Percentiles rank a stretch among this genome's conserved stretches.
These are phyloP conservation scores for Magnolia kwangsiensis DNA, from an alignment of 164 flowering plant genomes.

Conservation along the genomic window DNA sequence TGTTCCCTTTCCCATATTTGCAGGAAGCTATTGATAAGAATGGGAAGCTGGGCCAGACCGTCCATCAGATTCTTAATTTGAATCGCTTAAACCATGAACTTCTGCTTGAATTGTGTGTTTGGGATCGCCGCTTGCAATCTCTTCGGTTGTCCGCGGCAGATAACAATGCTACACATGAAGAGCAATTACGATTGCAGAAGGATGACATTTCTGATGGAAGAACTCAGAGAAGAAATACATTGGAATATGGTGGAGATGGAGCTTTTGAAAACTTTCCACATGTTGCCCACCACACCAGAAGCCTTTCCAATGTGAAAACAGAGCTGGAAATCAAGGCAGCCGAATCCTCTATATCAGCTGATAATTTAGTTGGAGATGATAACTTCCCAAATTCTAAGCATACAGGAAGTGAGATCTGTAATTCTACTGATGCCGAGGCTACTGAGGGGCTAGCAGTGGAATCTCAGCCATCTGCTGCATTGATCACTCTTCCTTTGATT, in stretches of 20 bases:
- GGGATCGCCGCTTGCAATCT: slow-evolving; percentile 70
- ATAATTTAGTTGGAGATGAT: slow-evolving; percentile 10
- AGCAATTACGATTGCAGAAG: slow-evolving; percentile 10
- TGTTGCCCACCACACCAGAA: slow-evolving; percentile 7
- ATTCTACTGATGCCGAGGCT: slow-evolving; percentile 9
- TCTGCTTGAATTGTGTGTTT: slow-evolving; percentile 60
- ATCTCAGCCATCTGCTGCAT: not conserved
- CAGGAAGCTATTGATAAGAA: slow-evolving; percentile 30
- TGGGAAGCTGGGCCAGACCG: slow-evolving; percentile 29
- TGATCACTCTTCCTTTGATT: slow-evolving; percentile 11
- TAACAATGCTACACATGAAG: slow-evolving; percentile 18
- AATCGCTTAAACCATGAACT: slow-evolving; percentile 67
- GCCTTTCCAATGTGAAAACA: slow-evolving; percentile 1
- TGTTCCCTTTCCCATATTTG: slow-evolving; percentile 19
- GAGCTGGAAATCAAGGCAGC: slow-evolving; percentile 22
- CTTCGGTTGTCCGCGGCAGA: slow-evolving; percentile 28
- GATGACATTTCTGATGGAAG: slow-evolving; percentile 15
- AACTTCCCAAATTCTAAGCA: not conserved
- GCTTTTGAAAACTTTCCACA: slow-evolving; percentile 5
- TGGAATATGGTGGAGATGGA: slow-evolving; percentile 5
- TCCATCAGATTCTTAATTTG: slow-evolving; percentile 48
- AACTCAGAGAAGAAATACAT: not conserved
- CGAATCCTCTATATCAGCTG: slow-evolving; percentile 10
- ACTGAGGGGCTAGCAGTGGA: not conserved
- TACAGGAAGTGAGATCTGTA: not conserved